phyloP scores from a whole-genome alignment of 2,329 filamentous ascomycete species.

The Raffaelea deltoideospora region DNA sequence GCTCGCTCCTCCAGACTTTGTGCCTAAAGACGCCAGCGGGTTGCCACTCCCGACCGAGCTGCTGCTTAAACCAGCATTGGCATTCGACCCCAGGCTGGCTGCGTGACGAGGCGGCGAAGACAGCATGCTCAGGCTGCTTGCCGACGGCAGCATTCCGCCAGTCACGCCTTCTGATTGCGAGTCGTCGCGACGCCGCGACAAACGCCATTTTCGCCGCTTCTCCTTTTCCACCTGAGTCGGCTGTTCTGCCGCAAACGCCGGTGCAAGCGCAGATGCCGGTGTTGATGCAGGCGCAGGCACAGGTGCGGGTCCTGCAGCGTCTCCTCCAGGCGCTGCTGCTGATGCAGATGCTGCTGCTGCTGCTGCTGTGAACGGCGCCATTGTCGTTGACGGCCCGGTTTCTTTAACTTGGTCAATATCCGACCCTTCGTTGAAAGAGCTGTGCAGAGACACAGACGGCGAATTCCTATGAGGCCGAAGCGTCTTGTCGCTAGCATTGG shows the following conservation, averaged over 20 bases:
- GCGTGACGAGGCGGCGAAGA: constrained; percentile 23
- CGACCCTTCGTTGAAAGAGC: constrained; percentile 65
- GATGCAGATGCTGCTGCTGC: no score
- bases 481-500: constrained; percentile 23
- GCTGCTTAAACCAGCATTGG: constrained; percentile 48
- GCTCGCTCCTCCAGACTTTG: constrained; percentile 34
- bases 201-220: constrained; percentile 56
- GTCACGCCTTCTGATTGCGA: constrained; percentile 7
- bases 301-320: no score
- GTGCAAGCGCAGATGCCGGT: no score
- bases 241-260: constrained; percentile 9
- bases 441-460: constrained; percentile 62
- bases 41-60: constrained; percentile 51
- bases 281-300: no score
- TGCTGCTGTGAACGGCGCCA: no score
- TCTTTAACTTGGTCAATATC: constrained; percentile 65
- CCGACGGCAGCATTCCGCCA: not conserved
- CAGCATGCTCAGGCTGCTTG: constrained; percentile 3
- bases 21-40: constrained; percentile 12
- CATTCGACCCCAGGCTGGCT: constrained; percentile 39
- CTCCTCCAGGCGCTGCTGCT: no score
- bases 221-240: constrained; percentile 38
- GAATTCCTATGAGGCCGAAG: constrained; percentile 51
- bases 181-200: constrained; percentile 52
- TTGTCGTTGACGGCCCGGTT: no score